Evolutionary conservation across 495 filamentous ascomycete genomes (phyloP).

Genomic region (Annulohypoxylon nitens): DNA sequence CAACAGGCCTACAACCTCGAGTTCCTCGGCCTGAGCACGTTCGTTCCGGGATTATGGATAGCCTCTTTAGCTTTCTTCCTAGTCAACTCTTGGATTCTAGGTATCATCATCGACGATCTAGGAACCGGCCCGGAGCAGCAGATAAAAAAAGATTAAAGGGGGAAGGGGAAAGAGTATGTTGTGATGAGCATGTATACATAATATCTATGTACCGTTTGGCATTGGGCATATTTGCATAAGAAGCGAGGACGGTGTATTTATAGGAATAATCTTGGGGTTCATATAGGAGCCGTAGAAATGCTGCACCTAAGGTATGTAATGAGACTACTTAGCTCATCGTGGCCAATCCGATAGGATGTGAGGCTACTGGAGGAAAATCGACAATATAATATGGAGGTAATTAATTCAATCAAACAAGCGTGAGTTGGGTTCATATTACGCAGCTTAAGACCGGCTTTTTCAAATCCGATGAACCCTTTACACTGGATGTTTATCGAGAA

Average conservation of each 20-base stretch:
- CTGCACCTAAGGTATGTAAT: background rate
- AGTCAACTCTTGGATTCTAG: slow-evolving; percentile 88
- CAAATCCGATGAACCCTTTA: background rate
- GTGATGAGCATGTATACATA: background rate
- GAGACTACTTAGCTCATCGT: background rate
- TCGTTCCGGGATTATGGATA: slow-evolving; percentile 84
- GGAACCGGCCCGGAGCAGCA: slow-evolving; percentile 40
- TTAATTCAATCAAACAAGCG: background rate
- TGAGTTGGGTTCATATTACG: background rate
- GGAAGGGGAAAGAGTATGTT: background rate
- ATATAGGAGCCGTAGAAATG: background rate
- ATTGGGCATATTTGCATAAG: background rate
- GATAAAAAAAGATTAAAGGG: slow-evolving; percentile 3
- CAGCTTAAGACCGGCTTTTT: background rate
- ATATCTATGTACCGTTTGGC: background rate
- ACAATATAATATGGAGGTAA: background rate
- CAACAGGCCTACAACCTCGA: slow-evolving; percentile 90
- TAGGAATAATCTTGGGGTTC: background rate
- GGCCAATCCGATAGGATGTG: background rate
- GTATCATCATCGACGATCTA: slow-evolving; percentile 80
- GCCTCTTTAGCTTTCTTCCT: slow-evolving; percentile 82
- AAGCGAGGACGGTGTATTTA: background rate
- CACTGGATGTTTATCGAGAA: background rate
- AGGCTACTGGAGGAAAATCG: too few species aligned
- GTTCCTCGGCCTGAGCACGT: slow-evolving; percentile 87